Base-by-base conservation (phyloP, 331 rosid species). In the Spiraea crenata region DNA sequence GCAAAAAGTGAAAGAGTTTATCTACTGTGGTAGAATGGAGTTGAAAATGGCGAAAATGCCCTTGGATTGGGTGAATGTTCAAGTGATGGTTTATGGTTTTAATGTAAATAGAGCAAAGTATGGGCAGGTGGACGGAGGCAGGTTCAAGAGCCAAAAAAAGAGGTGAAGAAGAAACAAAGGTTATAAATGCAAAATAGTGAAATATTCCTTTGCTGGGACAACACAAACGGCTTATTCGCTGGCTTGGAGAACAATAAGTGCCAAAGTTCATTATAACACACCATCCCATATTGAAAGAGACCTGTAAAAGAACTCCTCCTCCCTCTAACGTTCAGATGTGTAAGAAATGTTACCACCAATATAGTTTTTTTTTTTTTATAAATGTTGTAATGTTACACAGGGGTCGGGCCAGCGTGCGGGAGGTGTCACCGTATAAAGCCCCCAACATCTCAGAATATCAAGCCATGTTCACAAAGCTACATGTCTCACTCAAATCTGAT, bases 101-200 rank as follows among this genome's bases (percentile, higher is more conserved):
- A 25, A 25, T 25, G 31, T 25, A 25, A 25, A 0, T 25, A 25
- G 31, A 25, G 31, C 31, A 1, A 25, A 25, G 31, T 25, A 25
- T 25, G 31, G 31, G 31, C 31, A 2, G 31, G 31, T 25, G 31
- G 31, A 25, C 65, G 44, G 17, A 76, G 68, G 83, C 47, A 17
- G 60, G 38, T 46, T 59, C 50, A 58, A 40, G 58, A 67, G 71
- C 55, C 69, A 78, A 71, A 40, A 41, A 57, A 45, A 67, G 40
- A 78, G 69, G 19, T 63, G 77, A 16, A 52, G 55, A 63, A 71
- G 69, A 67, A 85, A 77, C 88, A 82, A 76, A 62, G 51, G 34
- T 65, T 35, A 81, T 77, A 66, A 83, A 67, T 72, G 79, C 74
- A 77, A 73, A 65, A 54, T 78, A 72, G 75, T 67, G 76, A 73